phyloP scores from a whole-genome alignment of 768 basidiomycete genomes.

The Jaapia argillacea region DNA sequence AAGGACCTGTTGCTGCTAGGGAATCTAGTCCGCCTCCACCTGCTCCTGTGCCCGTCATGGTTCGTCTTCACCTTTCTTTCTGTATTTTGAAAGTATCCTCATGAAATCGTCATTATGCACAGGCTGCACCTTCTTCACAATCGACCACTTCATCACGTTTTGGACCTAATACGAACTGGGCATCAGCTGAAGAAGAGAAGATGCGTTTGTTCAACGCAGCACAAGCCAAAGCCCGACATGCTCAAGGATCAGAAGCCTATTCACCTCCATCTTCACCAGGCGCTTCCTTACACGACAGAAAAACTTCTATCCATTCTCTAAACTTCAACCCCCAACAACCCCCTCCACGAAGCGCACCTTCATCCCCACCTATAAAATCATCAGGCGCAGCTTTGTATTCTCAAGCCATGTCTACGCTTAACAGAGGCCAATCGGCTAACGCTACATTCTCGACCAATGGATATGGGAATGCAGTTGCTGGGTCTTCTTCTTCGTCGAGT shows the following conservation, averaged over 20 bases:
- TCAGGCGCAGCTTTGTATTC: constrained; percentile 34
- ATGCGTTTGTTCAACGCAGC: constrained; percentile 58
- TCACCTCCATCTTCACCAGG: constrained; percentile 5
- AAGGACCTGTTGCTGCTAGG: too few relatives aligned
- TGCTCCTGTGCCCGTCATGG: background rate
- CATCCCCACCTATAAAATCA: constrained; percentile 17
- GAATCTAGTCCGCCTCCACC: constrained; percentile 8
- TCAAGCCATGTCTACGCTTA: constrained; percentile 33
- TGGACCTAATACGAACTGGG: constrained; percentile 31
- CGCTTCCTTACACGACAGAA: background rate
- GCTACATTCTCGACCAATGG: background rate
- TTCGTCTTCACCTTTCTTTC: background rate
- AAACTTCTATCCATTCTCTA: background rate
- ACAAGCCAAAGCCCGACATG: constrained; percentile 50
- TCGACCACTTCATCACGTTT: too few relatives aligned
- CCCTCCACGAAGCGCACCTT: background rate
- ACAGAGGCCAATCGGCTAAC: constrained; percentile 1
- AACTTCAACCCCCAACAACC: too few relatives aligned
- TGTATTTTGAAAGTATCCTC: background rate
- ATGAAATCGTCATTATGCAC: too few relatives aligned
- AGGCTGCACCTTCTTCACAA: too few relatives aligned
- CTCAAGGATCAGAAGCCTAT: constrained; percentile 33
- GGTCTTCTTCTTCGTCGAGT: constrained; percentile 12
- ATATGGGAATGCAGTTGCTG: too few relatives aligned
- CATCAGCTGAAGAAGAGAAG: constrained; percentile 72